Conservation (phyloP, 306 rosid species). For the Quercus suber region DNA sequence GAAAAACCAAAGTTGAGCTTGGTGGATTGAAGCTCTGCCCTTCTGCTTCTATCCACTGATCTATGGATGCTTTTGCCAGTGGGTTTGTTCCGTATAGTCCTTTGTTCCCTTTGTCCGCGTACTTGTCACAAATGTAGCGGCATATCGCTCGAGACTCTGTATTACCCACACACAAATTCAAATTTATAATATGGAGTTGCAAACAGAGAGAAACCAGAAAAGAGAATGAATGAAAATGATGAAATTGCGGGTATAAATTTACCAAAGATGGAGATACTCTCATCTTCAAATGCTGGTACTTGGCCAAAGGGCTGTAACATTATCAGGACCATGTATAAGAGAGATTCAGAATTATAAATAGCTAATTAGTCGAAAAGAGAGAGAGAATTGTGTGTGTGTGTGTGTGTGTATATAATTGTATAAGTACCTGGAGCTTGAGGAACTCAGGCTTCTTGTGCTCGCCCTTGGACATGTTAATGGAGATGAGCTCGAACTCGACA, state of each 20-base stretch:
- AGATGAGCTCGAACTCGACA: slow-evolving; percentile 49
- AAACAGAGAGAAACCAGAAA: background rate
- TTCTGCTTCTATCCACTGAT: slow-evolving; percentile 81
- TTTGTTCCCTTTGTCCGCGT: slow-evolving; percentile 49
- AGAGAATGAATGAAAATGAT: background rate
- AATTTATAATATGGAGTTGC: background rate
- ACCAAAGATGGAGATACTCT: slow-evolving; percentile 64
- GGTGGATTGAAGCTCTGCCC: slow-evolving; percentile 77
- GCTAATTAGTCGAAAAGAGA: background rate
- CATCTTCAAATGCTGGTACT: slow-evolving; percentile 88
- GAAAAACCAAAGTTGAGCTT: slow-evolving; percentile 58
- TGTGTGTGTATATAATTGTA: background rate
- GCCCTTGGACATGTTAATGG: slow-evolving; percentile 76
- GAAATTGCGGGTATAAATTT: background rate
- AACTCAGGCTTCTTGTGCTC: slow-evolving; percentile 73
- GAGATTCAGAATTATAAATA: background rate
- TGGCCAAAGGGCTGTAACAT: slow-evolving; percentile 73
- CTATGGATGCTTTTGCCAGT: slow-evolving; percentile 63
- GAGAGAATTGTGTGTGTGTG: background rate
- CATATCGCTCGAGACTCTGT: slow-evolving; percentile 76
- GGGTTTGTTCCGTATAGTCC: slow-evolving; percentile 65
- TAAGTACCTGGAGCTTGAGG: slow-evolving; percentile 60
- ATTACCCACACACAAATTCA: background rate
- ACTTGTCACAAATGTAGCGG: slow-evolving; percentile 77
- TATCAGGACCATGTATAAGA: background rate